phyloP scores from a whole-genome alignment of 176 grass and related monocot genomes.

The Saccharum officinarum region DNA sequence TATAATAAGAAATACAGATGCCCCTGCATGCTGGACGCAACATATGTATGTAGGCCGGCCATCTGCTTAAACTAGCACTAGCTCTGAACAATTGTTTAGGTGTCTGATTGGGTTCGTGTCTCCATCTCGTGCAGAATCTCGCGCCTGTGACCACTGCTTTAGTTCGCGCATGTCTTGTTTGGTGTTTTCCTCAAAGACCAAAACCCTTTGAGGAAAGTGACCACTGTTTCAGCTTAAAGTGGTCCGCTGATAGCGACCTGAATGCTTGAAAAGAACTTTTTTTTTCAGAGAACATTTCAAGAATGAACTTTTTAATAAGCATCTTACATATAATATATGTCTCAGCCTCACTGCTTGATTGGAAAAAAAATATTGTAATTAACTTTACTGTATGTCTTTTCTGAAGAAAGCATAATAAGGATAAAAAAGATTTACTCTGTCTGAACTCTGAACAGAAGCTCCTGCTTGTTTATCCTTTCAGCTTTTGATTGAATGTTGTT shows the following conservation, averaged over 20 bases:
- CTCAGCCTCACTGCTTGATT: background rate
- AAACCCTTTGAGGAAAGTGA: background rate
- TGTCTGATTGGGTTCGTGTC: constrained; percentile 31
- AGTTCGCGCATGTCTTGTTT: background rate
- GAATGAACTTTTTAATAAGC: background rate
- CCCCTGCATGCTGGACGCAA: background rate
- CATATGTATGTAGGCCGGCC: background rate
- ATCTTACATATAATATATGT: background rate
- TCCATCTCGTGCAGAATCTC: constrained; percentile 38
- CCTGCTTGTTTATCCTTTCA: background rate
- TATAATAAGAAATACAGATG: background rate
- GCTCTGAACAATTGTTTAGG: background rate
- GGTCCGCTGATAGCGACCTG: background rate
- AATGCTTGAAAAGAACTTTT: background rate
- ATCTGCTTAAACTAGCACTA: background rate
- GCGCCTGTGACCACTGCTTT: constrained; percentile 45
- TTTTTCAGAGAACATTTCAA: background rate
- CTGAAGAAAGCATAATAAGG: no score
- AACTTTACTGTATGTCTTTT: no score
- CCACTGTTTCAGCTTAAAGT: background rate
- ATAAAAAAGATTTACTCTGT: background rate
- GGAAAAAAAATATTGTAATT: fast-evolving
- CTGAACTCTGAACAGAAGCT: background rate
- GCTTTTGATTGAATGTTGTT: background rate
- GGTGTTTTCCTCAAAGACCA: background rate